Conservation (phyloP, 1,284 basidiomycete genomes). For the Ceratobasidium sp. region DNA sequence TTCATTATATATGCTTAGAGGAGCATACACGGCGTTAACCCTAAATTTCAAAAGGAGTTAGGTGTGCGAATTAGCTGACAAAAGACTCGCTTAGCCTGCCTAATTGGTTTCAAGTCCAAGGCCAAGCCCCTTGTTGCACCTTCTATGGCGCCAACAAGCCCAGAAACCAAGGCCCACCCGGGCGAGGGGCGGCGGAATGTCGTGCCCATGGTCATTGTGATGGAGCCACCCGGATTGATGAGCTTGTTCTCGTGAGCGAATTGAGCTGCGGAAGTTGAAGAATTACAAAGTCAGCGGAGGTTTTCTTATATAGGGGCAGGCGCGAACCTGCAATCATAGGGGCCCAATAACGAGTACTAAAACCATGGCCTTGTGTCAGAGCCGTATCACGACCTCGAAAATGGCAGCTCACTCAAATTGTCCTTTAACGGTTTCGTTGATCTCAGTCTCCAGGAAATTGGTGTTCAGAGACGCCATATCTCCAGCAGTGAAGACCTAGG, state of each 20-base stretch:
- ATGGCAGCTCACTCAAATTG: slow-evolving; percentile 11
- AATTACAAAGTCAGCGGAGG: background rate
- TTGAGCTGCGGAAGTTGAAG: slow-evolving; percentile 1
- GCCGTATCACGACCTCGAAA: background rate
- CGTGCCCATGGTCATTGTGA: slow-evolving; percentile 25
- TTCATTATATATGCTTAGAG: background rate
- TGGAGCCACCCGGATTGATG: slow-evolving; percentile 17
- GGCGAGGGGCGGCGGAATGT: background rate
- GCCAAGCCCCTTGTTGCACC: slow-evolving; percentile 22
- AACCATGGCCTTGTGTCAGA: background rate
- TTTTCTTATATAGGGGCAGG: background rate
- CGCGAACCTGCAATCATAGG: slow-evolving; percentile 16
- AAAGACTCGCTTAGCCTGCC: background rate
- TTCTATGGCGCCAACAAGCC: slow-evolving; percentile 18
- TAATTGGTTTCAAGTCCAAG: slow-evolving; percentile 11
- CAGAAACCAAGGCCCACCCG: slow-evolving; percentile 14
- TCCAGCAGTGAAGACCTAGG: slow-evolving; percentile 19
- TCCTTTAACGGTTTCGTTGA: slow-evolving; percentile 10
- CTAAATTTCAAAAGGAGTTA: background rate
- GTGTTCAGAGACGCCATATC: background rate
- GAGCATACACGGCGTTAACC: slow-evolving; percentile 17
- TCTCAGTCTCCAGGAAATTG: background rate
- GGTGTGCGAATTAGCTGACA: background rate
- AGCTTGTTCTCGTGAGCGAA: slow-evolving; percentile 27
- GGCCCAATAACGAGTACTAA: slow-evolving; percentile 23